phyloP scores from a whole-genome alignment of 2,329 filamentous ascomycete species.

The Penicillium sp. region DNA sequence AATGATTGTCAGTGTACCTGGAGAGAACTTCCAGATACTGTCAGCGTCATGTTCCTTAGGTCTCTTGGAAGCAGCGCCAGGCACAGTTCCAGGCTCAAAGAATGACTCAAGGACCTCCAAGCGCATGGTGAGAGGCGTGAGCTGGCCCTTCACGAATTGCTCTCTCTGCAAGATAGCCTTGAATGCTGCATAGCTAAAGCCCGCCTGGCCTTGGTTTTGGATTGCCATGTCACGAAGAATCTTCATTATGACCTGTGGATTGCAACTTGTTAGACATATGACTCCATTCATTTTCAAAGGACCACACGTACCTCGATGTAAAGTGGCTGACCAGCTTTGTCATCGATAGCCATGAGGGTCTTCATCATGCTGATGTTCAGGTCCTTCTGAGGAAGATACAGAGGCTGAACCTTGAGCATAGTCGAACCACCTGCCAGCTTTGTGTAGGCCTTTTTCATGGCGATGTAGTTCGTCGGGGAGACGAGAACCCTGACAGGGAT shows the following conservation, averaged over 20 bases:
- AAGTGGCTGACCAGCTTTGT: slow-evolving; percentile 44
- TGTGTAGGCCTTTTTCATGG: slow-evolving; percentile 44
- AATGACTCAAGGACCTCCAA: slow-evolving; percentile 63
- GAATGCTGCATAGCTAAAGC: slow-evolving; percentile 49
- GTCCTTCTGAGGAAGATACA: slow-evolving; percentile 48
- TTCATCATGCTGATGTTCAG: slow-evolving; percentile 54
- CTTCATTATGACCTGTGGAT: slow-evolving; percentile 40
- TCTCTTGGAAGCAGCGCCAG: neutral
- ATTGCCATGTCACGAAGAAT: slow-evolving; percentile 53
- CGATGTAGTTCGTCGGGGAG: slow-evolving; percentile 46
- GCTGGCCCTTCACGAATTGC: slow-evolving; percentile 50
- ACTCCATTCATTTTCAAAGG: neutral
- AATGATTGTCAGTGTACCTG: slow-evolving; percentile 52
- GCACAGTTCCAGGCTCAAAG: slow-evolving; percentile 41
- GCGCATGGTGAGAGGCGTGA: slow-evolving; percentile 55
- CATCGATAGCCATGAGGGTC: slow-evolving; percentile 53
- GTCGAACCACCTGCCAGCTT: slow-evolving; percentile 32
- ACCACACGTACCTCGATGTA: slow-evolving; percentile 46
- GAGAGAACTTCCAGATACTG: slow-evolving; percentile 26
- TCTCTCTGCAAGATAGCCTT: slow-evolving; percentile 35
- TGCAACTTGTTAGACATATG: neutral
- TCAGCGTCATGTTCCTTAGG: slow-evolving; percentile 9
- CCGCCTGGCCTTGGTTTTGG: slow-evolving; percentile 29
- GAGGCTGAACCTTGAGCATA: slow-evolving; percentile 39
- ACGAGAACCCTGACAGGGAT: slow-evolving; percentile 53